Evolutionary conservation across 2,329 filamentous ascomycete species (phyloP).

Genomic region (Diaporthe aspalathi): DNA sequence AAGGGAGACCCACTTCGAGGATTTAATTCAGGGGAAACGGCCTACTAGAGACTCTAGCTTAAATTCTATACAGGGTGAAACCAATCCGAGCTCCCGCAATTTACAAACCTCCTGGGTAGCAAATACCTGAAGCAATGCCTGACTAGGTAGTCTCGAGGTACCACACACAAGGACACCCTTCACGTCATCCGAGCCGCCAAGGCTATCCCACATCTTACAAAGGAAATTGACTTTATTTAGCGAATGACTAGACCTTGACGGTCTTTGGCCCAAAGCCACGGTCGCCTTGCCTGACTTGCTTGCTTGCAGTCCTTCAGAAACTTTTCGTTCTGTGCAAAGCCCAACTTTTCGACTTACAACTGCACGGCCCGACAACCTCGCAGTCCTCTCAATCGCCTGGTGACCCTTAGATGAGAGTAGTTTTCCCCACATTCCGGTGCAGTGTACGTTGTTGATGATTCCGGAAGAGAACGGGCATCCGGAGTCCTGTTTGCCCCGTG

Average conservation of each 20-base stretch:
- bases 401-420: neutral
- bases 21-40: constrained; percentile 11
- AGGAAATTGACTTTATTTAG: no score
- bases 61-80: constrained; percentile 6
- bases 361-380: no score
- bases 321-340: neutral
- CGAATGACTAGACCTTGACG: neutral
- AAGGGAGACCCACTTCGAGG: neutral
- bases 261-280: neutral
- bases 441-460: neutral
- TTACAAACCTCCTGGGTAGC: neutral
- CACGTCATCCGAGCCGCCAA: neutral
- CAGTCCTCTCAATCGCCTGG: neutral
- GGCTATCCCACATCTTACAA: neutral
- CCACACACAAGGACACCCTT: constrained; percentile 2
- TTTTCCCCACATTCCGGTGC: neutral
- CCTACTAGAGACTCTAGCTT: neutral
- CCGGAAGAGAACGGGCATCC: neutral
- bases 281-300: neutral
- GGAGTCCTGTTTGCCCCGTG: neutral
- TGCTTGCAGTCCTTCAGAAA: neutral
- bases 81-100: neutral
- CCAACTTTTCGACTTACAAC: neutral
- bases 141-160: neutral
- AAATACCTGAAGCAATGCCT: constrained; percentile 3